Percentiles rank a stretch among this genome's conserved stretches.
These are phyloP conservation scores for Sisymbrium altissimum DNA, from an alignment of 345 rosid genomes.

Conservation along the genomic window DNA sequence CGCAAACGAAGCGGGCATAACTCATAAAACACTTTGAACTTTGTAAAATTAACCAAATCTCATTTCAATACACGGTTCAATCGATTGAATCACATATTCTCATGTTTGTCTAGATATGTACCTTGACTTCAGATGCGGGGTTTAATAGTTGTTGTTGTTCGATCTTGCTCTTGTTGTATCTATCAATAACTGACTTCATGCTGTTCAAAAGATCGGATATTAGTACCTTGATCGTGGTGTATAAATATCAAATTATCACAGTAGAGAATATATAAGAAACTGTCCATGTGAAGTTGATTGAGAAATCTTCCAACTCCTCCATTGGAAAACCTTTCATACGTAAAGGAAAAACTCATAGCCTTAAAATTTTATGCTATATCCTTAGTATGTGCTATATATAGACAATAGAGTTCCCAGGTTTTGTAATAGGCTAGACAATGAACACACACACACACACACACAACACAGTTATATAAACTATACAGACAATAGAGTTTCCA, in stretches of 20 bases:
- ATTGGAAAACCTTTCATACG: neutral
- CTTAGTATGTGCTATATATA: neutral
- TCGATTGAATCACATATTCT: neutral
- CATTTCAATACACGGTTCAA: neutral
- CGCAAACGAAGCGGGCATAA: neutral
- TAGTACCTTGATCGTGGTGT: slow-evolving; percentile 1
- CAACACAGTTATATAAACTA: too few relatives aligned
- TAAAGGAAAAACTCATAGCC: neutral
- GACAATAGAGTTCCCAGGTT: neutral
- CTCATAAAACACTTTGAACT: neutral
- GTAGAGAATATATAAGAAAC: neutral
- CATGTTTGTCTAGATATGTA: slow-evolving; percentile 13
- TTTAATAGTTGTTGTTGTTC: slow-evolving; percentile 51
- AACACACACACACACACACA: neutral
- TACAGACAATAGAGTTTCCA: too few relatives aligned
- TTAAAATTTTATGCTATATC: neutral
- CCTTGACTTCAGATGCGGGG: slow-evolving; percentile 70
- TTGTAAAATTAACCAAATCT: neutral
- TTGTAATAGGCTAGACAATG: neutral
- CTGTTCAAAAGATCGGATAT: slow-evolving; percentile 39
- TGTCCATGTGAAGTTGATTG: neutral
- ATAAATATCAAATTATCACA: neutral
- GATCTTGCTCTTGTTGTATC: slow-evolving; percentile 58
- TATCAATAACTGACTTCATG: slow-evolving; percentile 61
- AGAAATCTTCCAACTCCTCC: neutral